Evolutionary conservation across 2,329 filamentous ascomycete species (phyloP), one percentile per base, ranked within the genome.

Genomic region (Leptographium galeiforme): DNA sequence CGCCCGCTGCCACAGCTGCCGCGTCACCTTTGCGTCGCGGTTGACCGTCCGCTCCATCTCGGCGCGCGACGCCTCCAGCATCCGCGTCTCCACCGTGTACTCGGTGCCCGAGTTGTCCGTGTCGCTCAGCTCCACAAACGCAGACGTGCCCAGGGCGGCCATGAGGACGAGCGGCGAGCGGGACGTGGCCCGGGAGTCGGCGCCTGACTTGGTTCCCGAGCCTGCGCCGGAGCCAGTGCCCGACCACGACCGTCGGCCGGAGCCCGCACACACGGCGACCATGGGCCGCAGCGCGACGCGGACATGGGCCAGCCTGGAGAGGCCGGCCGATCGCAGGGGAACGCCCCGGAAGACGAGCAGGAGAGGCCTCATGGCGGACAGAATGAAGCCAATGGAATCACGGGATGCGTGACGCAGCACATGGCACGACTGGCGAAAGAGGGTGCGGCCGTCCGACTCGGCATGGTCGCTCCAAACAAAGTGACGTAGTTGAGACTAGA

Each of bases 71-170:
- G 77, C 81, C 65, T 89, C 80, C 14, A 96, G 77, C 91, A 96
- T 96, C 59, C 88, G 85, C 67, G 78, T 78, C 69, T 96, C 90
- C 32, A 81, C 79, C 3, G 90, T 95, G 63, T 85, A 65, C n/a
- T 72, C 66, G 4, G 68, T 65, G 44, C 67, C 70, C 40, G 60
- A 66, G 57, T 79, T 75, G 44, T 80, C 74, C 56, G 74, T 66
- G 60, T 81, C 75, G 5, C 79, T 77, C 8, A 82, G 65, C 60
- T 76, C 70, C 45, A 83, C 70, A 63, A 84, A 84, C 1, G 73
- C 73, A 0, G 74, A 72, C 0, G 79, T 77, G 8, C 73, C 79
- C 11, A 83, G 65, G 0, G 68, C 70, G 1, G 66, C 68, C 16
- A 36, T 8, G 4, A 36, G 25, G 5, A 25, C 25, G 25, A 25